Base-by-base conservation (phyloP, 108 stramenopile species). In the Aurantiochytrium sp. region DNA sequence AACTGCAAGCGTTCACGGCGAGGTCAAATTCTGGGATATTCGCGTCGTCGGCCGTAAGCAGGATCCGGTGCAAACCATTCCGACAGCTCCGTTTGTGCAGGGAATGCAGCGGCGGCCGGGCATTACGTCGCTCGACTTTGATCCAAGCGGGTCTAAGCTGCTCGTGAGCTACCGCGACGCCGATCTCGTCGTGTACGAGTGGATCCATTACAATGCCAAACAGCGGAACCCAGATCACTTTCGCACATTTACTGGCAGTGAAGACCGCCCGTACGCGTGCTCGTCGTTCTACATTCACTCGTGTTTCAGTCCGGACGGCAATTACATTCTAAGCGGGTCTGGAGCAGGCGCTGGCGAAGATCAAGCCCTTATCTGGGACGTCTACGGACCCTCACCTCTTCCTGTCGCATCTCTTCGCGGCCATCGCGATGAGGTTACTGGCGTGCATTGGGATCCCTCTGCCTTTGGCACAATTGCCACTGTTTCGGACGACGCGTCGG, bases 151-250 rank as follows among this genome's bases (percentile, higher is more conserved):
- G 6, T 53, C 76, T 4, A 83, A 83, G 51, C 76, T 83, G 23
- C 51, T 83, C n/a, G 76, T 83, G 10, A 83, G 51, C 51, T 83
- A 83, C 49, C 51, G 45, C 16, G 45, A 47, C 28, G 45, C 76
- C n/a, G 76, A 83, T 53, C n/a, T 83, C 25, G 76, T 83, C 51
- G 76, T 83, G 43, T 83, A 83, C 51, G 76, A 83, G 25, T 83
- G 76, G 76, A 47, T 83, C 14, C 76, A 83, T 16, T 83, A 83
- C 28, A 53, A 53, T 4, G 45, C 76, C 4, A 83, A 53, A 35
- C 8, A 6, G 1, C n/a, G 76, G 19, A 53, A 18, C 3, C 19
- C 76, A 83, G 76, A 83, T 6, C 76, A 53, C 76, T 47, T 53
- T 69, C 64, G 64, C 42, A 69, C 64, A 8, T 69, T 69, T 42